Conservation (phyloP, 1,284 basidiomycete genomes). For the Moesziomyces sp. region DNA sequence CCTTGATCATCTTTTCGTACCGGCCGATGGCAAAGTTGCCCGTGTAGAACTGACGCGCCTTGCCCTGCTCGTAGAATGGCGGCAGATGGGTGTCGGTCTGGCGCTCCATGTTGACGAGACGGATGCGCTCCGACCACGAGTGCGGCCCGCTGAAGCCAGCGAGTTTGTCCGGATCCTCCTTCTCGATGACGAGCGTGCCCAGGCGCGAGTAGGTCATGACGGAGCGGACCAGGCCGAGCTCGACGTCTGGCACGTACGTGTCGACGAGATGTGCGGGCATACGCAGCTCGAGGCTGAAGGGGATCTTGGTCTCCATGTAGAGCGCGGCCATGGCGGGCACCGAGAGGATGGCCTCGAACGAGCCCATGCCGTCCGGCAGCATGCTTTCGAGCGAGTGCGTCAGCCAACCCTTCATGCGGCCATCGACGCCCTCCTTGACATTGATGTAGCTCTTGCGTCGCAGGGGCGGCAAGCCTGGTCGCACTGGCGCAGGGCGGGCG, state of each 20-base stretch:
- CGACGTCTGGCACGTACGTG: conserved; percentile 29
- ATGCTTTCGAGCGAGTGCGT: conserved; percentile 42
- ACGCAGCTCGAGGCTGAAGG: conserved; percentile 47
- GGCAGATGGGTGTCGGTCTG: conserved; percentile 42
- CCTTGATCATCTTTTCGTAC: conserved; percentile 49
- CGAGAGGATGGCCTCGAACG: conserved; percentile 45
- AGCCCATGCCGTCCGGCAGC: conserved; percentile 21
- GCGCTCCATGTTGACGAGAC: conserved; percentile 44
- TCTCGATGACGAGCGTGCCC: conserved; percentile 46
- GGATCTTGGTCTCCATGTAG: conserved; percentile 53
- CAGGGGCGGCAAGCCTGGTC: conserved; percentile 13
- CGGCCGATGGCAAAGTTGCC: conserved; percentile 48
- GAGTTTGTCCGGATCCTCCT: conserved; percentile 46
- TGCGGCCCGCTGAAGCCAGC: conserved; percentile 41
- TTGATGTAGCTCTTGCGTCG: conserved; percentile 50
- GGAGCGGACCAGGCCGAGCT: conserved; percentile 41
- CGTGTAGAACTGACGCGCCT: conserved; percentile 36
- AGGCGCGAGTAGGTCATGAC: conserved; percentile 51
- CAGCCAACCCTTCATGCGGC: conserved; percentile 49
- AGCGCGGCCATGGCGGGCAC: conserved; percentile 49
- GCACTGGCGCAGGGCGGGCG: conserved; percentile 14
- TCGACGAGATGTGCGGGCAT: conserved; percentile 28
- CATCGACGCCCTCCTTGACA: conserved; percentile 51
- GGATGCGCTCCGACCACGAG: conserved; percentile 48
- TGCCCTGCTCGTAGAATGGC: conserved; percentile 42